A percentile compares a stretch with the other conserved stretches of the same genome.
phyloP scores from a whole-genome alignment of 345 rosid genomes.

The Lumnitzera racemosa region DNA sequence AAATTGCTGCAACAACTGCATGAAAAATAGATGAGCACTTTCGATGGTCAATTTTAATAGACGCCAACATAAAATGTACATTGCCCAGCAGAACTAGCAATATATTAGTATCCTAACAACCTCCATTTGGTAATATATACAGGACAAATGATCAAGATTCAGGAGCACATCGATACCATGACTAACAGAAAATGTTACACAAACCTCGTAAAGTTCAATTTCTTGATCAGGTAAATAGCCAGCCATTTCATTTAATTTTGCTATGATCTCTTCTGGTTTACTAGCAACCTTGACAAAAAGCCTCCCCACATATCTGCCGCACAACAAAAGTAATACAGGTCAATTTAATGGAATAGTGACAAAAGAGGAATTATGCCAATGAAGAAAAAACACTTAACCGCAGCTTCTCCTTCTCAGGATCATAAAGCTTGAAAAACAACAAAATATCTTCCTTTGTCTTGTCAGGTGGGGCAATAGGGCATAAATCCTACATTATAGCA shows the following conservation, averaged over 20 bases:
- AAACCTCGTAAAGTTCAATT: slow-evolving; percentile 68
- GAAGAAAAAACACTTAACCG: slow-evolving; percentile 21
- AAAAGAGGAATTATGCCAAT: background rate
- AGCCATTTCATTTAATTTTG: slow-evolving; percentile 65
- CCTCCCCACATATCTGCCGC: slow-evolving; percentile 51
- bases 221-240: slow-evolving; percentile 59
- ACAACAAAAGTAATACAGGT: slow-evolving; percentile 4
- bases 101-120: too few species aligned
- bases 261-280: slow-evolving; percentile 46
- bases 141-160: too few species aligned
- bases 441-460: slow-evolving; percentile 63
- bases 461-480: slow-evolving; percentile 42
- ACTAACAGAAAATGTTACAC: slow-evolving; percentile 11
- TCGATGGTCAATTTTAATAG: too few species aligned
- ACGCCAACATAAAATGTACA: too few species aligned
- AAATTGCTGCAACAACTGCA: too few species aligned
- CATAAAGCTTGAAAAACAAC: slow-evolving; percentile 68
- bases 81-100: too few species aligned
- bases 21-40: too few species aligned
- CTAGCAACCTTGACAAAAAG: slow-evolving; percentile 53
- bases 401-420: slow-evolving; percentile 54
- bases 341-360: too few species aligned
- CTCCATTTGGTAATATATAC: background rate
- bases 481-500: slow-evolving; percentile 37
- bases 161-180: background rate